Evolutionary conservation across 306 rosid genomes (phyloP).

Genomic region (Medicago lupulina): DNA sequence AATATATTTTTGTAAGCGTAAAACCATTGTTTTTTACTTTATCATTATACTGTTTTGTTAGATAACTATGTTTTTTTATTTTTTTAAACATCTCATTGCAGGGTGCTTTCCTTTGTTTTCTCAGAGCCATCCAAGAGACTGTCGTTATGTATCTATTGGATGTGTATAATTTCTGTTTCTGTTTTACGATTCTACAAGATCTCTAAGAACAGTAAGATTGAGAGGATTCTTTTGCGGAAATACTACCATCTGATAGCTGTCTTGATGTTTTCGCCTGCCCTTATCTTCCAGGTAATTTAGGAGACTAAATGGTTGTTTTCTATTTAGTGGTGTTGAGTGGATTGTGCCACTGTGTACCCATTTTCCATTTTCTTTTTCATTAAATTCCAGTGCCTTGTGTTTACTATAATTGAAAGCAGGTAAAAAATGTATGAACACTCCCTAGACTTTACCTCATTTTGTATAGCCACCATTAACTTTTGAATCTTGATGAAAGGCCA

Average conservation of each 20-base stretch:
- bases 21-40: constrained; percentile 11
- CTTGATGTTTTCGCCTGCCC: constrained; percentile 92
- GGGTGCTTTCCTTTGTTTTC: constrained; percentile 87
- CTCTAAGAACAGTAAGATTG: constrained; percentile 89
- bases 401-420: background rate
- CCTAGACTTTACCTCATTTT: constrained; percentile 26
- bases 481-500: constrained; percentile 23
- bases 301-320: constrained; percentile 32
- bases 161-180: constrained; percentile 65
- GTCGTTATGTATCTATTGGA: constrained; percentile 82
- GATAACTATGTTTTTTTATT: constrained; percentile 24
- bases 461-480: constrained; percentile 17
- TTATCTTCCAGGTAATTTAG: constrained; percentile 84
- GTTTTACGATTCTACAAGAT: constrained; percentile 83
- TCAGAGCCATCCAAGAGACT: constrained; percentile 84
- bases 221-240: constrained; percentile 94
- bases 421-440: constrained; percentile 3
- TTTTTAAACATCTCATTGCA: constrained; percentile 51
- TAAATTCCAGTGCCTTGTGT: background rate
- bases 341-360: constrained; percentile 21
- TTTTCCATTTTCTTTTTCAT: constrained; percentile 23
- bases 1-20: background rate
- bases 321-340: constrained; percentile 17
- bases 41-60: constrained; percentile 34
- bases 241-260: constrained; percentile 98